Evolutionary conservation across 2,329 filamentous ascomycete species (phyloP).

Genomic region (Septoria petroselini): DNA sequence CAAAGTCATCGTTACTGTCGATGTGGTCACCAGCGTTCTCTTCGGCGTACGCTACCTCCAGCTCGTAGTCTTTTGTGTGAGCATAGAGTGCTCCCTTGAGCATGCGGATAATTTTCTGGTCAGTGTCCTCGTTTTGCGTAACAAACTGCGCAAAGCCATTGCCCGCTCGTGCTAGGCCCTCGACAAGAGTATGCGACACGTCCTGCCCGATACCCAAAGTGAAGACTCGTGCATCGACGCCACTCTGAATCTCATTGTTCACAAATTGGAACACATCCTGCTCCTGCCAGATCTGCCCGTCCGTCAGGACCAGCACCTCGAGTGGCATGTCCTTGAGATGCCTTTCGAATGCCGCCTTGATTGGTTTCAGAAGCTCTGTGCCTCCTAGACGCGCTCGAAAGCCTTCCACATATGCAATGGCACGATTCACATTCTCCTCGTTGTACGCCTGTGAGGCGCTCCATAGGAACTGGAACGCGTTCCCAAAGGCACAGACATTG

Average conservation of each 20-base stretch:
- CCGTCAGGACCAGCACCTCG: conserved; percentile 56
- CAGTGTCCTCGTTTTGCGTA: conserved; percentile 61
- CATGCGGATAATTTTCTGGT: conserved; percentile 69
- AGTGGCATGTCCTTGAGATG: conserved; percentile 48
- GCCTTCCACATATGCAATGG: conserved; percentile 43
- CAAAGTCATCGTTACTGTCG: conserved; percentile 54
- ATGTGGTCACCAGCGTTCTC: conserved; percentile 6
- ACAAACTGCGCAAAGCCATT: conserved; percentile 62
- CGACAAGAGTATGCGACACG: conserved; percentile 56
- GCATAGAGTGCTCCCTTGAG: conserved; percentile 66
- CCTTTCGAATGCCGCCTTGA: conserved; percentile 48
- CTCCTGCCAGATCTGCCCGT: conserved; percentile 55
- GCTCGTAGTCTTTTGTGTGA: conserved; percentile 61
- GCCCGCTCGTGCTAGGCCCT: conserved; percentile 58
- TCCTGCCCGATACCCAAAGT: conserved; percentile 55
- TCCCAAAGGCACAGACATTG: conserved; percentile 68
- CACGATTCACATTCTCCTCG: conserved; percentile 45
- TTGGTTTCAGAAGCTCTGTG: conserved; percentile 51
- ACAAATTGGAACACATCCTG: conserved; percentile 49
- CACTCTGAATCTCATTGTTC: conserved; percentile 44
- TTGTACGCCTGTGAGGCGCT: conserved; percentile 47
- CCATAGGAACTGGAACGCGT: conserved; percentile 48
- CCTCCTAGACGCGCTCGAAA: conserved; percentile 53
- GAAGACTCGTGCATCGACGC: conserved; percentile 54
- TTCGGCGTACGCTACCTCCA: conserved; percentile 61